Conservation (phyloP, 768 basidiomycete genomes). For the Termitomyces eurrhizus region DNA sequence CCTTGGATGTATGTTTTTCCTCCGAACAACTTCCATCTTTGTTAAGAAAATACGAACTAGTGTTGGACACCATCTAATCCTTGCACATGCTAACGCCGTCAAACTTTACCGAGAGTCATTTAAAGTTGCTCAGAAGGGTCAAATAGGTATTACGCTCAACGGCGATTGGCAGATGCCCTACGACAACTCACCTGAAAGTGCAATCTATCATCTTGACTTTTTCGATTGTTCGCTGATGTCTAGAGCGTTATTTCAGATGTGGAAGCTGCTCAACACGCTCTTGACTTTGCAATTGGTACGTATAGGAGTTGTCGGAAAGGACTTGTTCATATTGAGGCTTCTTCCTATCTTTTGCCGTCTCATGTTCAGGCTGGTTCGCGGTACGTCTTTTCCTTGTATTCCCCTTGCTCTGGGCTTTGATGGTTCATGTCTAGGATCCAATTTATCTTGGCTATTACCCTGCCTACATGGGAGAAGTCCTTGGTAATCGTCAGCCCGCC, state of each 20-base stretch:
- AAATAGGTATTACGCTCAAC: slow-evolving; percentile 78
- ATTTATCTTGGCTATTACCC: slow-evolving; percentile 75
- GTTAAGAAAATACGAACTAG: slow-evolving; percentile 25
- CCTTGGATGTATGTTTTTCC: slow-evolving; percentile 57
- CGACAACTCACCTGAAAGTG: slow-evolving; percentile 65
- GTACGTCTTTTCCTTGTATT: slow-evolving; percentile 27
- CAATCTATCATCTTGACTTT: not conserved
- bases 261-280: slow-evolving; percentile 65
- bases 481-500: slow-evolving; percentile 54
- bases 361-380: slow-evolving; percentile 52
- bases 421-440: slow-evolving; percentile 41
- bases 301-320: not conserved
- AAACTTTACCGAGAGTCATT: slow-evolving; percentile 66
- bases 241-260: slow-evolving; percentile 39
- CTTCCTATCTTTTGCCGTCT: slow-evolving; percentile 24
- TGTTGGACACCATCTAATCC: slow-evolving; percentile 63
- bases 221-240: not conserved
- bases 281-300: slow-evolving; percentile 68
- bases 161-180: slow-evolving; percentile 76
- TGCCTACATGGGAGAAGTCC: slow-evolving; percentile 47
- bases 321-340: not conserved
- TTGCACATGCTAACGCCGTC: slow-evolving; percentile 66
- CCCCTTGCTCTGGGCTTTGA: not conserved
- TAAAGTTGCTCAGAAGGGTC: slow-evolving; percentile 57
- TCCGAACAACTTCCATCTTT: not conserved